These are phyloP conservation scores for Neonectria punicea DNA, from an alignment of 2,329 filamentous ascomycete species.

Conservation along the genomic window DNA sequence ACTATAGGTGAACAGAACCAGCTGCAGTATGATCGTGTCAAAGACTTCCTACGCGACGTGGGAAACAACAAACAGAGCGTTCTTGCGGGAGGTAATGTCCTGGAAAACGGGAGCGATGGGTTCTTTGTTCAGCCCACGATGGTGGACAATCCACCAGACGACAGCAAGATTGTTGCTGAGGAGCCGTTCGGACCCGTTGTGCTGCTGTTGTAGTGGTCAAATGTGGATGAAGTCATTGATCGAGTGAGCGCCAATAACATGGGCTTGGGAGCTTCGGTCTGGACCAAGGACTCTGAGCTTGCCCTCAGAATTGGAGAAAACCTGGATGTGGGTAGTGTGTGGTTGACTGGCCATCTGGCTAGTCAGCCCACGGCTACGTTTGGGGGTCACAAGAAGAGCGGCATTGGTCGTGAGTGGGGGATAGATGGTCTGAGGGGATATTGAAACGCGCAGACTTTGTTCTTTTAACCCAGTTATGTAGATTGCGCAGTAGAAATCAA, in stretches of 20 bases:
- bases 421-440: conserved; percentile 20
- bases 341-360: conserved; percentile 20
- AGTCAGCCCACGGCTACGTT: conserved; percentile 16
- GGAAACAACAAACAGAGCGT: conserved; percentile 4
- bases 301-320: conserved; percentile 6
- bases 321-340: conserved; percentile 19
- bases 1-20: conserved; percentile 55
- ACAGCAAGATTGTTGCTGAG: conserved; percentile 17
- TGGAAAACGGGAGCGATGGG: not conserved
- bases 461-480: not conserved
- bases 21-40: conserved; percentile 59
- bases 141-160: conserved; percentile 23
- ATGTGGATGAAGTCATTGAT: conserved; percentile 13
- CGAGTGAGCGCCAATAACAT: conserved; percentile 24
- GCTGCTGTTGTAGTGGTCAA: conserved; percentile 18
- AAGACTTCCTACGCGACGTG: not conserved
- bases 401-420: conserved; percentile 22
- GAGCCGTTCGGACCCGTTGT: conserved; percentile 27
- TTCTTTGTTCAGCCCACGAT: conserved; percentile 9
- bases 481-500: not conserved
- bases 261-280: conserved; percentile 24
- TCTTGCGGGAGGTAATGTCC: not conserved
- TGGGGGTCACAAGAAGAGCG: conserved; percentile 27
- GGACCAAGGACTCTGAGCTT: conserved; percentile 11
- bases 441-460: conserved; percentile 13